These are phyloP conservation scores for Artemisia tridentata DNA, from an alignment of 129 eudicot genomes.

Conservation along the genomic window DNA sequence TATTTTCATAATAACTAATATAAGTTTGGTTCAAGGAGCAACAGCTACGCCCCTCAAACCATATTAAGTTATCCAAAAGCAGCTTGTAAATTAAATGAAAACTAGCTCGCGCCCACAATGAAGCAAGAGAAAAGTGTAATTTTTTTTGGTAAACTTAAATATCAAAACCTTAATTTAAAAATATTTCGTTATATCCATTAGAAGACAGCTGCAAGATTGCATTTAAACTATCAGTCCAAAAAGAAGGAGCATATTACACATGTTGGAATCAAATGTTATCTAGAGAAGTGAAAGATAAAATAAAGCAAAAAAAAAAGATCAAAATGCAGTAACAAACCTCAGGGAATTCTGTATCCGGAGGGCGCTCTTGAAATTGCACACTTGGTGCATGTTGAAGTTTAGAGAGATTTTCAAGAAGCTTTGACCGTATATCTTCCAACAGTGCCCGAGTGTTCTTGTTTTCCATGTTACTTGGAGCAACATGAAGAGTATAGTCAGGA, in stretches of 20 bases:
- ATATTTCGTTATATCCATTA: no score
- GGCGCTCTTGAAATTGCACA: conserved; percentile 93
- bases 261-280: neutral
- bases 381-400: conserved; percentile 98
- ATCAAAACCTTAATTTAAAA: no score
- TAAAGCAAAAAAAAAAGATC: neutral
- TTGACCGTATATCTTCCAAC: conserved; percentile 72
- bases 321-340: conserved; percentile 58
- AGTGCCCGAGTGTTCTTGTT: conserved; percentile 80
- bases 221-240: neutral
- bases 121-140: neutral
- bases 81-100: neutral
- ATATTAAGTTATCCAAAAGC: neutral
- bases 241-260: neutral
- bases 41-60: neutral
- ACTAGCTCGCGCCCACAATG: neutral
- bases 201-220: no score
- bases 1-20: no score
- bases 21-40: no score
- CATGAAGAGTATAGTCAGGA: conserved; percentile 95
- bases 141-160: no score
- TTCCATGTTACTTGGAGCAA: conserved; percentile 98
- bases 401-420: conserved; percentile 85
- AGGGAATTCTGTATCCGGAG: conserved; percentile 84
- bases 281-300: neutral